Evolutionary conservation across 257 asterid species (phyloP).

Genomic region (Lithospermum erythrorhizon): DNA sequence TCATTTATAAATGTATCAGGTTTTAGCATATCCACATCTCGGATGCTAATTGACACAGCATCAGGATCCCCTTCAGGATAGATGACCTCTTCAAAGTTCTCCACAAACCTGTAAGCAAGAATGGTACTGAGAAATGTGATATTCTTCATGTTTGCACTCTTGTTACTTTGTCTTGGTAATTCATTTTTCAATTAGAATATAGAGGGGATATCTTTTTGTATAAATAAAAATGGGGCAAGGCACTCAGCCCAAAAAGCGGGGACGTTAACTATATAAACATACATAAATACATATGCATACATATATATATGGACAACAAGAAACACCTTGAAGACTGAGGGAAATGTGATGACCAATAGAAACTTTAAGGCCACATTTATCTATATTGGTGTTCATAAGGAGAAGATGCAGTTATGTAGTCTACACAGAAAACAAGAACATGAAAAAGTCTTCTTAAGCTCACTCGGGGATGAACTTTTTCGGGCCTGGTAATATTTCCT

Average conservation of each 20-base stretch:
- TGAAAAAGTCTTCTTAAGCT: neutral
- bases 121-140: conserved; percentile 7
- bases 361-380: neutral
- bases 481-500: neutral
- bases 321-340: neutral
- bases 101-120: conserved; percentile 47
- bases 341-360: neutral
- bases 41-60: conserved; percentile 78
- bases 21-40: conserved; percentile 73
- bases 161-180: neutral
- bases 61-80: conserved; percentile 91
- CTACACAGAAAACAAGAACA: neutral
- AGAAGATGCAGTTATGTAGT: neutral
- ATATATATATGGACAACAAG: too few relatives aligned
- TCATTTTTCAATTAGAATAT: too few relatives aligned
- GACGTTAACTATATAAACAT: too few relatives aligned
- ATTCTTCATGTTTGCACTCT: neutral
- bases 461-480: neutral
- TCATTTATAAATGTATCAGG: conserved; percentile 91
- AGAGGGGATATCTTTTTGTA: too few relatives aligned
- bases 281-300: too few relatives aligned
- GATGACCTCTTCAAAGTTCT: conserved; percentile 69
- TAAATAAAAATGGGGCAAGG: too few relatives aligned
- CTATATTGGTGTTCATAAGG: neutral
- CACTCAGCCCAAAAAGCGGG: too few relatives aligned